Conservation (phyloP, 345 rosid genomes). For the Mercurialis annua region DNA sequence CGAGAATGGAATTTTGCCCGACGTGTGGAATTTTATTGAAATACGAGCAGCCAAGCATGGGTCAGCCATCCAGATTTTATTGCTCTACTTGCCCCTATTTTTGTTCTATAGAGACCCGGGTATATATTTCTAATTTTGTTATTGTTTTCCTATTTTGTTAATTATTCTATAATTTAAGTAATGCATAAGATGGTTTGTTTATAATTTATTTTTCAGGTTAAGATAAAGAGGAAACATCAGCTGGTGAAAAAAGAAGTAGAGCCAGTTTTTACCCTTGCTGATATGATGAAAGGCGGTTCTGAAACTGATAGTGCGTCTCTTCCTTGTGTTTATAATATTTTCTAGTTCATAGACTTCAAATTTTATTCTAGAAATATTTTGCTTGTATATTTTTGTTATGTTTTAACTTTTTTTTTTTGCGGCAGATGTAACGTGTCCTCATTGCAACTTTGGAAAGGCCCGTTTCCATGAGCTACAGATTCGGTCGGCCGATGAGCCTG, state of each 20-base stretch:
- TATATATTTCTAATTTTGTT: slow-evolving; percentile 11
- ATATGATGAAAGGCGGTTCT: slow-evolving; percentile 33
- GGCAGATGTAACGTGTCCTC: slow-evolving; percentile 60
- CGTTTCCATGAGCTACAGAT: slow-evolving; percentile 52
- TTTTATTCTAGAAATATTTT: no score
- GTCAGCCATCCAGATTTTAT: slow-evolving; percentile 40
- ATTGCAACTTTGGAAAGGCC: slow-evolving; percentile 52
- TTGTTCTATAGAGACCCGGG: slow-evolving; percentile 42
- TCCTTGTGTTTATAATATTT: not conserved
- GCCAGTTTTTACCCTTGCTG: slow-evolving; percentile 50
- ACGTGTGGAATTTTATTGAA: slow-evolving; percentile 49
- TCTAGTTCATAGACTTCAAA: no score
- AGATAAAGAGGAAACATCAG: slow-evolving; percentile 48
- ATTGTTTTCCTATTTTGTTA: no score
- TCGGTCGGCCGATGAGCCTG: slow-evolving; percentile 71
- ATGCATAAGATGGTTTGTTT: not conserved
- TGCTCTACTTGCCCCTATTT: slow-evolving; percentile 58
- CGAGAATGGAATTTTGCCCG: slow-evolving; percentile 74
- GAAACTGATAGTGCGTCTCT: slow-evolving; percentile 38
- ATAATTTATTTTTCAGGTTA: slow-evolving; percentile 32
- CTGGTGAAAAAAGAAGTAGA: slow-evolving; percentile 50
- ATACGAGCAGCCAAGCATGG: slow-evolving; percentile 44
- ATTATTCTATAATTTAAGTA: not conserved
- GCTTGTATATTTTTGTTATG: no score
- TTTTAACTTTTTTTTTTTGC: no score